These are phyloP conservation scores for Lactarius vividus DNA, from an alignment of 768 basidiomycete species.

Conservation along the genomic window DNA sequence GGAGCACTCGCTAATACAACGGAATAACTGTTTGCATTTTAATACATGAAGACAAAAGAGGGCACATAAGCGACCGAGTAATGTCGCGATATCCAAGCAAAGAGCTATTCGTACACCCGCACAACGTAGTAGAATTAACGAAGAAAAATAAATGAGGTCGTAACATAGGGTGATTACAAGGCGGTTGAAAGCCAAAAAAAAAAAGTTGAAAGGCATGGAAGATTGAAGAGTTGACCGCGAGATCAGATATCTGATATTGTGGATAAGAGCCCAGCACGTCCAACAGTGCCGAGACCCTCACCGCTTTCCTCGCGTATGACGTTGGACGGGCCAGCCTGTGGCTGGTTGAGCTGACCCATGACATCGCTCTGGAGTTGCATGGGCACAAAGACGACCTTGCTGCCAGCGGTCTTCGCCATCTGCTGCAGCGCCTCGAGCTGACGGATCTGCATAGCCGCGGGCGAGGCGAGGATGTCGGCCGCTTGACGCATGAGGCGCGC, in stretches of 20 bases:
- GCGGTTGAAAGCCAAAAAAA: neutral
- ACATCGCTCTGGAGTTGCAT: conserved; percentile 86
- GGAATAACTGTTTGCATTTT: neutral
- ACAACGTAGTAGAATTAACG: conserved; percentile 7
- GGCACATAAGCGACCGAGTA: neutral
- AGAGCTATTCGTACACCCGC: conserved; percentile 1
- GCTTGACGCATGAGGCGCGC: conserved; percentile 96
- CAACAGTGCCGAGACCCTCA: conserved; percentile 42
- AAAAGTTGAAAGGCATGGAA: neutral
- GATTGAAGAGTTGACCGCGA: neutral
- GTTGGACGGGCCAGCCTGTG: conserved; percentile 28
- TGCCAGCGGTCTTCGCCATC: conserved; percentile 87
- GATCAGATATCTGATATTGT: conserved; percentile 45
- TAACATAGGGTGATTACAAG: too few species aligned
- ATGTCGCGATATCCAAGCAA: neutral
- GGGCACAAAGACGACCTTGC: conserved; percentile 93
- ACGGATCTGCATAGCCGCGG: conserved; percentile 97
- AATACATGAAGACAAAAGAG: neutral
- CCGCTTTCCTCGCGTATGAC: conserved; percentile 39
- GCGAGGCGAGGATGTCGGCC: conserved; percentile 89
- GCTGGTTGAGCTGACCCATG: conserved; percentile 43
- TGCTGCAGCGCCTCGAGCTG: conserved; percentile 94
- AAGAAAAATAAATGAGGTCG: neutral
- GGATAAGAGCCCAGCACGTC: conserved; percentile 53
- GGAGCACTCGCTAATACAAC: conserved; percentile 5